These are phyloP conservation scores for Punctularia strigosozonata DNA, from an alignment of 768 basidiomycete species.

Conservation along the genomic window DNA sequence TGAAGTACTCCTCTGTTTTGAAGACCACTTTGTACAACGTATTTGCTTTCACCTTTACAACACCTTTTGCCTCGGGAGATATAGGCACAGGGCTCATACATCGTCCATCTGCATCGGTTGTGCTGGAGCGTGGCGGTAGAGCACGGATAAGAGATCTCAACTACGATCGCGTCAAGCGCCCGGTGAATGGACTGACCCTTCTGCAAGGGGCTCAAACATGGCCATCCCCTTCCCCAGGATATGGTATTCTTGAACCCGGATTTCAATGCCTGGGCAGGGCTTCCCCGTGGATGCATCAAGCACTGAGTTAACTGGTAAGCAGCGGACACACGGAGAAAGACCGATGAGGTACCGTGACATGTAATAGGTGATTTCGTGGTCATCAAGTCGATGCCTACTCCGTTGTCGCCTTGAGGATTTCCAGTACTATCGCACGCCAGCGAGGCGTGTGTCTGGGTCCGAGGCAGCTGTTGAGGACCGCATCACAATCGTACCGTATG, in stretches of 20 bases:
- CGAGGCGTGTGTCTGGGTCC: no score
- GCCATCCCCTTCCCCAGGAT: constrained; percentile 22
- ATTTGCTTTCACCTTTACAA: constrained; percentile 37
- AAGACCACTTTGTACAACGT: constrained; percentile 75
- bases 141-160: constrained; percentile 8
- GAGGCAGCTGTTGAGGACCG: no score
- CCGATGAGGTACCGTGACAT: constrained; percentile 58
- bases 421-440: no score
- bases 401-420: no score
- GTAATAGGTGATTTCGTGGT: constrained; percentile 75
- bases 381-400: no score
- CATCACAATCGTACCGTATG: no score
- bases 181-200: constrained; percentile 33
- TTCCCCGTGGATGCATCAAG: constrained; percentile 79
- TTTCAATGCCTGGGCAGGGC: constrained; percentile 60
- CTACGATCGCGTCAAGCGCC: neutral
- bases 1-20: constrained; percentile 76
- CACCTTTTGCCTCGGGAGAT: constrained; percentile 30
- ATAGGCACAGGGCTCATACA: constrained; percentile 66
- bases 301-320: constrained; percentile 32
- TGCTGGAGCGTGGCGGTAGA: no score
- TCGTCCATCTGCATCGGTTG: constrained; percentile 74
- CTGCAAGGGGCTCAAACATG: constrained; percentile 41
- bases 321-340: neutral
- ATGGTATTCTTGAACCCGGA: constrained; percentile 47